phyloP scores from a whole-genome alignment of 2,329 filamentous ascomycete species.

The Cladosporium velox region DNA sequence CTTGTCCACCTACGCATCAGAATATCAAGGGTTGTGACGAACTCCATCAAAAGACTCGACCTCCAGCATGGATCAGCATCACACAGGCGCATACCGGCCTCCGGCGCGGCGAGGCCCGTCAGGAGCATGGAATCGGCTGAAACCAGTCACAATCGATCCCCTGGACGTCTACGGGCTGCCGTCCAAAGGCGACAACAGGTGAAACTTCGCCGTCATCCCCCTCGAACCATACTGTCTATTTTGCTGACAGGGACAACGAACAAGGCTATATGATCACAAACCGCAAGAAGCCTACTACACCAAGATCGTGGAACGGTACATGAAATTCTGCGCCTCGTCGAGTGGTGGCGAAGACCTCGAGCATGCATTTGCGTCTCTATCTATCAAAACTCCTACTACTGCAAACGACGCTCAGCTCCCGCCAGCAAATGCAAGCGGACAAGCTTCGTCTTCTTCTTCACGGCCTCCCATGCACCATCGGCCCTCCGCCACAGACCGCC shows the following conservation, averaged over 20 bases:
- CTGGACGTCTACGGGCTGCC: constrained; percentile 81
- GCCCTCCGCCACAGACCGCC: constrained; percentile 43
- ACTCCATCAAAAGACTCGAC: neutral
- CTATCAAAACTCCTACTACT: constrained; percentile 34
- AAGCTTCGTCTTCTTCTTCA: neutral
- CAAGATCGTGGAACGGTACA: constrained; percentile 84
- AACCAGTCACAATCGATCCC: constrained; percentile 72
- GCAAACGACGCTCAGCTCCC: neutral
- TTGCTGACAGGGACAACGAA: neutral
- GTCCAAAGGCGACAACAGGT: constrained; percentile 89
- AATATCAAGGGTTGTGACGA: too few species aligned
- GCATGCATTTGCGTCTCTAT: constrained; percentile 70
- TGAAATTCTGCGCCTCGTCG: constrained; percentile 80
- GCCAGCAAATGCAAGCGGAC: neutral
- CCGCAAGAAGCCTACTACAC: constrained; percentile 83
- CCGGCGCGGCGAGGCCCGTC: constrained; percentile 44
- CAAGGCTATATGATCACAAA: constrained; percentile 62
- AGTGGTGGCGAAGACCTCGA: constrained; percentile 72
- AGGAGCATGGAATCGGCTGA: constrained; percentile 69
- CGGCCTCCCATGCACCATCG: constrained; percentile 27
- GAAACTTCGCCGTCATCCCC: neutral
- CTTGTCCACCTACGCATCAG: neutral
- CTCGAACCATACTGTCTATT: neutral
- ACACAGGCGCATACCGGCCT: constrained; percentile 27
- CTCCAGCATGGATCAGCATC: constrained; percentile 5